Base-by-base conservation (phyloP, 225 moss, liverwort and hornwort genomes). In the Lunularia cruciata region DNA sequence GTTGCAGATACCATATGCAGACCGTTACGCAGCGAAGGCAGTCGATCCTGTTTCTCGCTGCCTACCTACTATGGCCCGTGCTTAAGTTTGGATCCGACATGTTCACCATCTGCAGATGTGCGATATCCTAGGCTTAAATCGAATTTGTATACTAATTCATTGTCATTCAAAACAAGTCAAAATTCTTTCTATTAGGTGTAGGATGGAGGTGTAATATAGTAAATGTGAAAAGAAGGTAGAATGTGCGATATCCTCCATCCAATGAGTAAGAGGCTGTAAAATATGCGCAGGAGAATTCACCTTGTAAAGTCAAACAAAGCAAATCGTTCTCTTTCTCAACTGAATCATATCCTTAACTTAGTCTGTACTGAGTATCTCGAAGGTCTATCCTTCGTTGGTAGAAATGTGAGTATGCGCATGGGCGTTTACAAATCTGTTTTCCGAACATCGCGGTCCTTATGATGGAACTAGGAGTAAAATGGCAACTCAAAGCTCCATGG, bases 91-190 rank as follows among this genome's bases (percentile, higher is more conserved):
- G 22, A 26, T 1, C 8, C 0, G 52, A 53, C 52, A 26, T 53
- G 20, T 23, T 53, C 52, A 53, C 27, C 12, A 19, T 59, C 30
- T 59, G 8, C 33, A 20, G 34, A 4, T 8, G 14, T 37, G 35
- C 2, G n/a, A n/a, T n/a, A n/a, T n/a, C n/a, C n/a, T n/a, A n/a
- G n/a, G n/a, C n/a, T n/a, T n/a, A n/a, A n/a, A n/a, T n/a, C n/a
- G 36, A 59, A 59, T n/a, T 11, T 59, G 59, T 59, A 59, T 13
- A 59, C 11, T 59, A 37, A 56, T 0, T 47, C 6, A 47, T 47
- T n/a, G n/a, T n/a, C n/a, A n/a, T n/a, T n/a, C n/a, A n/a, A n/a
- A n/a, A n/a, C n/a, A n/a, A n/a, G 52, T 25, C 23, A 53, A 25
- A 8, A 53, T 0, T 8, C 16, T 7, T 0, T 23, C 5, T 25